These are phyloP conservation scores for Aspergillus novofumigatus DNA, from an alignment of 2,329 filamentous ascomycete genomes.

Conservation along the genomic window DNA sequence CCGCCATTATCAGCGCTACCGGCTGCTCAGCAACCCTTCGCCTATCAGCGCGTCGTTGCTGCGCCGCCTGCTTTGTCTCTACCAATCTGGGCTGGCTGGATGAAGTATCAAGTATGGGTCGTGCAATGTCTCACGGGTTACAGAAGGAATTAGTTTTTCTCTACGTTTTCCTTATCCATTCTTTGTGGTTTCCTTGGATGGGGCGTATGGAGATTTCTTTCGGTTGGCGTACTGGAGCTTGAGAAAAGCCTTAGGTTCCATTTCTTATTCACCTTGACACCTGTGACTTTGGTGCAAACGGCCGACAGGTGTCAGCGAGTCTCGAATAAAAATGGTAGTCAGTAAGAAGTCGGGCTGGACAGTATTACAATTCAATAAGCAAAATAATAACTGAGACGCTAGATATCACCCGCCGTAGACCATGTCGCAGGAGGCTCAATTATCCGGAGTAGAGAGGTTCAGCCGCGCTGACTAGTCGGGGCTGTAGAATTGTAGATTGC, in stretches of 20 bases:
- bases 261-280: background rate
- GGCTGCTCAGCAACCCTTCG: conserved; percentile 29
- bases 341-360: background rate
- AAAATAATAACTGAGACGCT: background rate
- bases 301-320: background rate
- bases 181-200: conserved; percentile 2
- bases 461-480: background rate
- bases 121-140: conserved; percentile 21
- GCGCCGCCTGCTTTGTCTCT: conserved; percentile 10
- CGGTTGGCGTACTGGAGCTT: background rate
- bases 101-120: conserved; percentile 16
- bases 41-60: conserved; percentile 28
- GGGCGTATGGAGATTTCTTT: background rate
- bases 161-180: background rate
- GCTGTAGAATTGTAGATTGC: background rate
- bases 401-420: no score
- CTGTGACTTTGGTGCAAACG: background rate
- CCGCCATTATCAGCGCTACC: conserved; percentile 29
- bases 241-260: background rate
- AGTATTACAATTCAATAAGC: no score
- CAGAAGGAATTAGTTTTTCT: conserved; percentile 8
- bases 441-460: background rate
- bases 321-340: background rate
- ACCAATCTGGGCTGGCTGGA: conserved; percentile 15
- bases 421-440: background rate